A percentile compares a stretch with the other conserved stretches of the same genome.
phyloP scores from a whole-genome alignment of 1,284 basidiomycete species.

The Melanopsichium pennsylvanicum region DNA sequence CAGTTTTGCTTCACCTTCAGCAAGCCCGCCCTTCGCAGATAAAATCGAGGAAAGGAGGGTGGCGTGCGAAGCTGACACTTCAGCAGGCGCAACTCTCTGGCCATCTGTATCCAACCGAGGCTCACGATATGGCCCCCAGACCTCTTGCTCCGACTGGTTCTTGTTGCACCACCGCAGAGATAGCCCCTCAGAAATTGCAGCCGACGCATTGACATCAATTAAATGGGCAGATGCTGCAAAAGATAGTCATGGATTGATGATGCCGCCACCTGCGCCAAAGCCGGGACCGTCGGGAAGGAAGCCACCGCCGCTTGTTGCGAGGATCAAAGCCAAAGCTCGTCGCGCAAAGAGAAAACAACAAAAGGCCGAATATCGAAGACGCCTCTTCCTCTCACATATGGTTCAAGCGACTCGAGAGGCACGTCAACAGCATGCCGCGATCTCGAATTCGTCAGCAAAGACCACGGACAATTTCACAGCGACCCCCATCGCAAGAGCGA shows the following conservation, averaged over 20 bases:
- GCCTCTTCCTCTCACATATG: constrained; percentile 24
- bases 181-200: background rate
- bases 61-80: too few relatives aligned
- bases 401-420: constrained; percentile 15
- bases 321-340: constrained; percentile 25
- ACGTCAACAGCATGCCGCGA: constrained; percentile 1
- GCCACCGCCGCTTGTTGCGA: constrained; percentile 19
- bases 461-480: too few relatives aligned
- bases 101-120: background rate
- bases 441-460: background rate
- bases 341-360: constrained; percentile 34
- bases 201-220: background rate
- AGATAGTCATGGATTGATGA: constrained; percentile 8
- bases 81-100: too few relatives aligned
- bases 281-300: constrained; percentile 19
- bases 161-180: background rate
- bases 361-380: constrained; percentile 31
- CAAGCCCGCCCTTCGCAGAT: too few relatives aligned
- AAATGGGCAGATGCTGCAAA: background rate
- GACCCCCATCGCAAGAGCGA: too few relatives aligned
- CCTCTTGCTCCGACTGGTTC: constrained; percentile 3
- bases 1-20: too few relatives aligned
- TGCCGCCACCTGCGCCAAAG: constrained; percentile 19
- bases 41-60: background rate
- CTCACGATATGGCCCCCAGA: background rate